Evolutionary conservation across 148 eudicot species (phyloP).

Genomic region (Rhododendron mucronatum): DNA sequence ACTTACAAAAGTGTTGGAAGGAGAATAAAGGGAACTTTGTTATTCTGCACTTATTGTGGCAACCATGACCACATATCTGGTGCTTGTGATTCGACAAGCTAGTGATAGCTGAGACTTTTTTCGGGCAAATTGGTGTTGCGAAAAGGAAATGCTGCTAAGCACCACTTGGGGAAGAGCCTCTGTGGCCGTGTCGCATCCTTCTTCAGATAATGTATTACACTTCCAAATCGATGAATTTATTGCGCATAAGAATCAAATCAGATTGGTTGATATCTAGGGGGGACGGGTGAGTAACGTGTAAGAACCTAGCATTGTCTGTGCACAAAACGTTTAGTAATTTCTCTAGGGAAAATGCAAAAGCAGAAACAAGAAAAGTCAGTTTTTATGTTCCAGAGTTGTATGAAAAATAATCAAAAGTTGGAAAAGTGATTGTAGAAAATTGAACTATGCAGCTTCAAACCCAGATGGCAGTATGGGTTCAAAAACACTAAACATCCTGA

Average conservation of each 20-base stretch:
- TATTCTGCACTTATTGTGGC: neutral
- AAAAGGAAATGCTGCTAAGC: neutral
- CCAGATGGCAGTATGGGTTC: neutral
- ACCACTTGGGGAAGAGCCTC: neutral
- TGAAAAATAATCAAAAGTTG: neutral
- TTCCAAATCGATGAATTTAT: neutral
- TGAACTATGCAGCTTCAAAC: neutral
- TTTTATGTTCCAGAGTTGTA: neutral
- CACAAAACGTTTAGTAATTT: neutral
- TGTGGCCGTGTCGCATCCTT: neutral
- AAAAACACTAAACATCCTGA: neutral
- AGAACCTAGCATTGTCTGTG: neutral
- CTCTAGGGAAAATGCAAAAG: neutral
- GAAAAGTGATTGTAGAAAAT: neutral
- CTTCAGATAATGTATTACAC: neutral
- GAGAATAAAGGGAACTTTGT: constrained; percentile 9
- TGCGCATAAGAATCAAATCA: neutral
- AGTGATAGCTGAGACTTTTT: neutral
- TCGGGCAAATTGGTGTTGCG: neutral
- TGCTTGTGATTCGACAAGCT: neutral
- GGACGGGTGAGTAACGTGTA: neutral
- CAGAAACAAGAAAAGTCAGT: neutral
- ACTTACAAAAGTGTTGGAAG: neutral
- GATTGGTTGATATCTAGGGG: neutral
- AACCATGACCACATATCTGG: neutral